Evolutionary conservation across 2,329 filamentous ascomycete species (phyloP).

Genomic region (Nemania diffusa): DNA sequence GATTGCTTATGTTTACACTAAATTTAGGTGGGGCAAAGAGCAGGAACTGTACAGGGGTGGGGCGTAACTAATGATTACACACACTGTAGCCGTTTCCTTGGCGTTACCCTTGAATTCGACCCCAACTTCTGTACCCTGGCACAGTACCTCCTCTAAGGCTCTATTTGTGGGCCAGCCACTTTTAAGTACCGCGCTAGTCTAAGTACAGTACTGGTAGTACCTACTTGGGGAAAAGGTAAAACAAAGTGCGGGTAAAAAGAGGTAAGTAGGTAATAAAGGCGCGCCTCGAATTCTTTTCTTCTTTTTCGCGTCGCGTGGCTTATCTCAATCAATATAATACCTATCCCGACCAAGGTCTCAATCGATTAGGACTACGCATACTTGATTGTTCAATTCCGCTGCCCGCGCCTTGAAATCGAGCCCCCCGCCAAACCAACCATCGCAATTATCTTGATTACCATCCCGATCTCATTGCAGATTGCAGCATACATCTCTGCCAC

Average conservation of each 20-base stretch:
- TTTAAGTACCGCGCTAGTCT: neutral
- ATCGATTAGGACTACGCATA: conserved; percentile 21
- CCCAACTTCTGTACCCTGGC: too few relatives aligned
- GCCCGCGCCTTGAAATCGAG: conserved; percentile 10
- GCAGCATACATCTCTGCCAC: neutral
- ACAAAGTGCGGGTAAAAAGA: conserved; percentile 1
- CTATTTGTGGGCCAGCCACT: neutral
- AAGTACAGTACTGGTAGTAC: neutral
- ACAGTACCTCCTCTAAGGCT: neutral
- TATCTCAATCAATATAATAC: conserved; percentile 19
- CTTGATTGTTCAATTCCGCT: conserved; percentile 31
- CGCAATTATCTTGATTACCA: neutral
- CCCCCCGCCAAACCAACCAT: conserved; percentile 31
- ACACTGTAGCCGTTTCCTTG: too few relatives aligned
- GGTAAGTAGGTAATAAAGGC: conserved; percentile 13
- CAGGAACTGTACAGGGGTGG: too few relatives aligned
- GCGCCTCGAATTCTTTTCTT: conserved; percentile 32
- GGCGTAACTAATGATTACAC: too few relatives aligned
- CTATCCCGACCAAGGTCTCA: conserved; percentile 18
- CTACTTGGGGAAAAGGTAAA: conserved; percentile 15
- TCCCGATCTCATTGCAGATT: conserved; percentile 8
- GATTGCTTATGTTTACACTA: too few relatives aligned
- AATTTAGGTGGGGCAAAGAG: too few relatives aligned
- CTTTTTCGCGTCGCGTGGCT: conserved; percentile 39
- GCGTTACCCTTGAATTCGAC: too few relatives aligned